Conservation (phyloP, 1,284 basidiomycete genomes). For the Ustilago trichophora region DNA sequence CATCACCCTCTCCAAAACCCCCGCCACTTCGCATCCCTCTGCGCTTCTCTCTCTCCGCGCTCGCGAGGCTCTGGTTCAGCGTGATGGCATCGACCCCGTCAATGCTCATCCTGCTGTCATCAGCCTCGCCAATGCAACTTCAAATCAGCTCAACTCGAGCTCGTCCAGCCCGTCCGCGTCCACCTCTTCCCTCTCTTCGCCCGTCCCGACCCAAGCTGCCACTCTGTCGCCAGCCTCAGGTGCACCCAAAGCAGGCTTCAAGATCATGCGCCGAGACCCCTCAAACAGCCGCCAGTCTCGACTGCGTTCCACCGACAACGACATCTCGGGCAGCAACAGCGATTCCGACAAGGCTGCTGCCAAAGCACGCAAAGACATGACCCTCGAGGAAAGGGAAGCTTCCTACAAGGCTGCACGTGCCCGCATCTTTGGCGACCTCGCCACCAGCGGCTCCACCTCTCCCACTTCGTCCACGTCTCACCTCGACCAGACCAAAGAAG, state of each 20-base stretch:
- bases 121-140: neutral
- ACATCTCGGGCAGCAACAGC: conserved; percentile 9
- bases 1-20: conserved; percentile 44
- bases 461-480: conserved; percentile 17
- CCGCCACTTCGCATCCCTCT: conserved; percentile 16
- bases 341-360: conserved; percentile 18
- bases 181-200: conserved; percentile 16
- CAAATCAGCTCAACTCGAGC: neutral
- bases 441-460: conserved; percentile 6
- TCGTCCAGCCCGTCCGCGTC: conserved; percentile 6
- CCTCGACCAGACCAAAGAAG: conserved; percentile 7
- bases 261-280: conserved; percentile 53
- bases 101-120: conserved; percentile 2
- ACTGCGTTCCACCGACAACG: conserved; percentile 5
- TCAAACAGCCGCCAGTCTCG: conserved; percentile 22
- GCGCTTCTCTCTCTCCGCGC: conserved; percentile 34
- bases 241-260: conserved; percentile 25
- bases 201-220: neutral
- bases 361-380: conserved; percentile 54
- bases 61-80: conserved; percentile 11
- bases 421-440: conserved; percentile 51
- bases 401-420: conserved; percentile 56
- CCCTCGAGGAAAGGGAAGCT: conserved; percentile 57
- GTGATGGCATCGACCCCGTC: conserved; percentile 19
- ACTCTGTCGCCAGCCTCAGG: neutral